A percentile compares a stretch with the other conserved stretches of the same genome.
These are phyloP conservation scores for Neofusicoccum laricinum DNA, from an alignment of 2,329 filamentous ascomycete species.

Conservation along the genomic window DNA sequence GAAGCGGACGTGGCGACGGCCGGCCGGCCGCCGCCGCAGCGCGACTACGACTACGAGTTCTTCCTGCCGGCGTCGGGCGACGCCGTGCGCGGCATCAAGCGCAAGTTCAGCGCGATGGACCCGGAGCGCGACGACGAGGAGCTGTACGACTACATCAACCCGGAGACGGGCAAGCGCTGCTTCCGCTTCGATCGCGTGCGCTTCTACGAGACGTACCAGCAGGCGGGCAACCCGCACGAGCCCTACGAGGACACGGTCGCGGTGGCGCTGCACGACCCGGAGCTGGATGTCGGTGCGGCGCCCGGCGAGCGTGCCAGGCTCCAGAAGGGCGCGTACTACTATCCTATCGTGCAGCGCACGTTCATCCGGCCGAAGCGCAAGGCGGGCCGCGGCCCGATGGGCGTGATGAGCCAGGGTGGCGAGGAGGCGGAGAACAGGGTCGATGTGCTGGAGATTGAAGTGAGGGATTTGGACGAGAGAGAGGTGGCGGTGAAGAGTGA, in stretches of 20 bases:
- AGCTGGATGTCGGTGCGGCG: conserved; percentile 24
- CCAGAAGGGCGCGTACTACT: conserved; percentile 59
- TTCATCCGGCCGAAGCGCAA: conserved; percentile 50
- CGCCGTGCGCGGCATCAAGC: conserved; percentile 51
- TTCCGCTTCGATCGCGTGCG: conserved; percentile 58
- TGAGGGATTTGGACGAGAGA: conserved; percentile 49
- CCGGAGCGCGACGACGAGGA: conserved; percentile 49
- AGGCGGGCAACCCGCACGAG: conserved; percentile 50
- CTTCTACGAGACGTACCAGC: conserved; percentile 59
- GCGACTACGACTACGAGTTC: conserved; percentile 59
- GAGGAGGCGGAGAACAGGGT: conserved; percentile 46
- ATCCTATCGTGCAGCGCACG: conserved; percentile 58
- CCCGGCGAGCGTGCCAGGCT: conserved; percentile 24
- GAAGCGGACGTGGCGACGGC: conserved; percentile 47
- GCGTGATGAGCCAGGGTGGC: conserved; percentile 34
- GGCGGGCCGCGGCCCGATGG: conserved; percentile 41
- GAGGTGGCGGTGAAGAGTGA: conserved; percentile 39
- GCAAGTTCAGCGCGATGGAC: conserved; percentile 55
- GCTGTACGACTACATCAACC: conserved; percentile 35
- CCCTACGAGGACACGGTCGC: conserved; percentile 56
- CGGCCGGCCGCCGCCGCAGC: conserved; percentile 45
- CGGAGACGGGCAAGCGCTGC: conserved; percentile 36
- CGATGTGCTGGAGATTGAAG: conserved; percentile 52
- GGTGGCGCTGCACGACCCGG: conserved; percentile 56
- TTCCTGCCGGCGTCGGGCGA: conserved; percentile 54